A percentile compares a stretch with the other conserved stretches of the same genome.
Evolutionary conservation across 371 early-diverging fungal genomes (phyloP).

Genomic region (Phascolomyces articulosus): DNA sequence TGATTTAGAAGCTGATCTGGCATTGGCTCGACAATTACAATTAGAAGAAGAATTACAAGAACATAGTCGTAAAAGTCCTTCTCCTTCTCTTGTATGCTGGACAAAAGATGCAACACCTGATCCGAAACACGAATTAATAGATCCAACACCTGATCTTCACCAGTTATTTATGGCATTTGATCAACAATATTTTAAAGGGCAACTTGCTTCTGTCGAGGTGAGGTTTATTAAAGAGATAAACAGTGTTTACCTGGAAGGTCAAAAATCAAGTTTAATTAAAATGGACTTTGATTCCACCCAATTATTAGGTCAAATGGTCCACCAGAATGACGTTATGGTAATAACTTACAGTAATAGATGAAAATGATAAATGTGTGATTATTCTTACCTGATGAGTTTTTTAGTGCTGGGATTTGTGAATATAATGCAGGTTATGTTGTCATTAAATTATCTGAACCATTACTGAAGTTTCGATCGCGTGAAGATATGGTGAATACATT

Average conservation of each 20-base stretch:
- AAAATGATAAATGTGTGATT: no score
- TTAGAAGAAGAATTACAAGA: slow-evolving; percentile 2
- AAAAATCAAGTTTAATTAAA: no score
- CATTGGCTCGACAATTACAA: slow-evolving; percentile 17
- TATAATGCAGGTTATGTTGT: slow-evolving; percentile 51
- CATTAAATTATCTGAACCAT: slow-evolving; percentile 64
- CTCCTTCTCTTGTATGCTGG: background rate
- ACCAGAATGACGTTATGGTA: slow-evolving; percentile 63
- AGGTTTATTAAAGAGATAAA: no score
- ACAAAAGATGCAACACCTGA: background rate
- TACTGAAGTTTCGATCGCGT: slow-evolving; percentile 67
- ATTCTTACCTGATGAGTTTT: no score
- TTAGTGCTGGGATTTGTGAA: slow-evolving; percentile 40
- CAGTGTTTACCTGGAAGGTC: no score
- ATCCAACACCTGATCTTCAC: slow-evolving; percentile 54
- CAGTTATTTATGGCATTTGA: slow-evolving; percentile 59
- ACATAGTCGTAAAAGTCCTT: slow-evolving; percentile 4
- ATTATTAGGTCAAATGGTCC: slow-evolving; percentile 59
- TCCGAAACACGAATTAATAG: background rate
- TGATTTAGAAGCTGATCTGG: slow-evolving; percentile 16
- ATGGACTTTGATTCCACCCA: no score
- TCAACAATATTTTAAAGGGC: slow-evolving; percentile 55
- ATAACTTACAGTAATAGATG: background rate
- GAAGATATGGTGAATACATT: slow-evolving; percentile 59
- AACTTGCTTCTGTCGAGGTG: slow-evolving; percentile 60